Base-by-base conservation (phyloP, 2,329 filamentous ascomycete species). In the Paracorniculantispora psalliotae region DNA sequence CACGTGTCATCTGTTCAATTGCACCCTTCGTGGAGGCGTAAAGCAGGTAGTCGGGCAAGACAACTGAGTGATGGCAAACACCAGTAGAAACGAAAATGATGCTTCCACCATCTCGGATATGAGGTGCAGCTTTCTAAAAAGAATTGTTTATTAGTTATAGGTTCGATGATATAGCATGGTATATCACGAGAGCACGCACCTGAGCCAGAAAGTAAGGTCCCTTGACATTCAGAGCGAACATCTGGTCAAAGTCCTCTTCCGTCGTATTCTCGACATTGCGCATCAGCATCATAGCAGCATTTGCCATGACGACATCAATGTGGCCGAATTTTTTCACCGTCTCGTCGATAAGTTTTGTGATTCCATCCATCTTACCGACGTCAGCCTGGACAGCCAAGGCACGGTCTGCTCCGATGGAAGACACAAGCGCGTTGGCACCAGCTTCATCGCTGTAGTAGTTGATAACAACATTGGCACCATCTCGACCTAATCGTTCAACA, bases 261-360 rank as follows among this genome's bases (percentile, higher is more conserved):
- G 74, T 81, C 1, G 77, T 75, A 23, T 71, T 65, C 35, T 78
- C 76, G 15, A 86, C 71, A 51, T 77, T 75, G n/a, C 72, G 74
- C 71, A 82, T 76, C 2, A 71, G 71, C 70, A 84, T 72, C 3
- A 79, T 65, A 0, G 78, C 85, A 0, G 84, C 83, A 61, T 83
- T 85, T 2, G 79, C 74, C 48, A 87, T 73, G 3, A 87, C 62
- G 39, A 86, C 77, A 71, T 88, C 84, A 63, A 88, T 80, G 61
- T 77, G 77, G 26, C 79, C 79, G 62, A 81, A 85, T 44, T 73
- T 74, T 2, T 72, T 64, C 1, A 86, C 73, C 0, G 80, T 75
- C 7, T 73, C 70, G 1, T 75, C 67, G 19, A 87, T 75, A 5
- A 87, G 73, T 17, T 67, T 68, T n/a, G 77, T 74, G 57, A 83